Evolutionary conservation across 805 yeast genomes (phyloP), one percentile per base, ranked within the genome.

Genomic region (Starmerella gropengiesseri): DNA sequence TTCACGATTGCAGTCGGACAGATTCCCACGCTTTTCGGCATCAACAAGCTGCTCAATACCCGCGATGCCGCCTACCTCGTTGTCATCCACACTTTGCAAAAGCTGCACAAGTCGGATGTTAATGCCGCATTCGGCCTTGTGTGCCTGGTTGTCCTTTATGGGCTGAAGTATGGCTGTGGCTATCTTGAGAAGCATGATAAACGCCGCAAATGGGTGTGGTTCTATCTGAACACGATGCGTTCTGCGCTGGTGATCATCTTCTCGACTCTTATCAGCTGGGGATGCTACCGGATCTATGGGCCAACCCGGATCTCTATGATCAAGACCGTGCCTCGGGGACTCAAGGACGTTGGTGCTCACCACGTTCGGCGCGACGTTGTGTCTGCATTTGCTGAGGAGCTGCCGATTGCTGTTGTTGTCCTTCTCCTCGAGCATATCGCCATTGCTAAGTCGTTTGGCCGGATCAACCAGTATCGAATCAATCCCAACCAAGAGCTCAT

Each of bases 121-220:
- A 89, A 87, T 62, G 95, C 95, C 9, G 95, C 91, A 0, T 87
- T 87, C 60, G 96, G 96, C 22, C 64, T 87, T 36, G 73, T 81
- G 26, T 75, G 81, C 28, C 68, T 87, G 51, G 69, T 81, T 55
- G 59, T 84, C n/a, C 70, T 87, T 37, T 83, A 79, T 55, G 43
- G 62, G 5, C 77, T 93, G 81, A 82, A 80, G 61, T 82, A 65
- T 62, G 53, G 67, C 27, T 75, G 81, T 55, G 75, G 72, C 23
- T 65, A 53, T 50, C 76, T 76, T 17, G 77, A 78, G 57, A 78
- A 70, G 56, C 70, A 77, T 59, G 76, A 63, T 66, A 89, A 82
- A 52, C 73, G 66, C 55, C 60, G 64, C 49, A 70, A 70, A 57
- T 69, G 67, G 58, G 51, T 63, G 18, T 77, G 78, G 59, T 86